Percentiles rank a stretch among this genome's conserved stretches.
Evolutionary conservation across 129 eudicot species (phyloP).

Genomic region (Pseudognaphalium luteoalbum): DNA sequence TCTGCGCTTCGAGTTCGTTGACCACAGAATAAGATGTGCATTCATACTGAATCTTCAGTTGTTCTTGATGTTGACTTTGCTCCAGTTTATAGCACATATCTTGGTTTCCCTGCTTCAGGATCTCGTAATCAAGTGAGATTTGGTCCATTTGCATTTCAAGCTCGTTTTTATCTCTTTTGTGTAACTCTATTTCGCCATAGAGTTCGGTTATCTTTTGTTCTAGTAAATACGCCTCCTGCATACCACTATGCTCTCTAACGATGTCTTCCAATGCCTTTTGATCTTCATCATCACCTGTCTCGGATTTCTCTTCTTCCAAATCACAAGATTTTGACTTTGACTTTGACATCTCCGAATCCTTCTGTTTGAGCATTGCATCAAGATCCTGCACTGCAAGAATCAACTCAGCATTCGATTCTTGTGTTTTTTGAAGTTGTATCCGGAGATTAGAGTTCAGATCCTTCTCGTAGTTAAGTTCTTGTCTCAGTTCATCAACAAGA

Average conservation of each 20-base stretch:
- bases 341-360: conserved; percentile 38
- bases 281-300: conserved; percentile 64
- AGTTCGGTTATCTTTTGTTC: conserved; percentile 82
- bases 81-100: conserved; percentile 67
- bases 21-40: conserved; percentile 52
- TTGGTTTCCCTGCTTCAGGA: conserved; percentile 86
- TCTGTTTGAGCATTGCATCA: conserved; percentile 76
- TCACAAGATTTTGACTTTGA: conserved; percentile 21
- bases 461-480: conserved; percentile 68
- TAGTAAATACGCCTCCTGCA: conserved; percentile 55
- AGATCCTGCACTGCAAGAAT: conserved; percentile 87
- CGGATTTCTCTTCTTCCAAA: conserved; percentile 32
- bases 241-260: conserved; percentile 68
- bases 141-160: conserved; percentile 94
- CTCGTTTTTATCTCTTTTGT: conserved; percentile 80
- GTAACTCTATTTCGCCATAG: conserved; percentile 66
- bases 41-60: conserved; percentile 78
- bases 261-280: conserved; percentile 85
- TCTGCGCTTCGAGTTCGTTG: conserved; percentile 56
- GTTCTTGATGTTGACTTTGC: conserved; percentile 78
- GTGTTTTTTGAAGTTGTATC: conserved; percentile 86
- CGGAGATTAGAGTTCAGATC: conserved; percentile 70
- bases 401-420: conserved; percentile 82
- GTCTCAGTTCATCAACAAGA: conserved; percentile 71
- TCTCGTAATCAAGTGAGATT: conserved; percentile 94